Conservation (phyloP, 2,329 filamentous ascomycete genomes). For the Sarocladiaceae sp. region DNA sequence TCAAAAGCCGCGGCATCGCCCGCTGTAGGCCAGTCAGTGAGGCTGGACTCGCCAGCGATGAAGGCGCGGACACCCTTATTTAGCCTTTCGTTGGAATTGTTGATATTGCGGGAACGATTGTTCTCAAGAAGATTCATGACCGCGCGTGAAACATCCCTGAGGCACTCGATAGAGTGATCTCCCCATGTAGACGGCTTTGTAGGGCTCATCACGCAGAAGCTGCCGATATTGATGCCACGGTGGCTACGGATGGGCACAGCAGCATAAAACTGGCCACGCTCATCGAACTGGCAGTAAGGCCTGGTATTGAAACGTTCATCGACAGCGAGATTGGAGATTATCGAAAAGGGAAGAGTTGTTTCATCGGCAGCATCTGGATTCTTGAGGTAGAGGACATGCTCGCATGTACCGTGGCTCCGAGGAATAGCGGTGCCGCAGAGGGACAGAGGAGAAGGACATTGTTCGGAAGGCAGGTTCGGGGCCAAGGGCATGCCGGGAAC, state of each 20-base stretch:
- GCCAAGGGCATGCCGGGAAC: conserved; percentile 29
- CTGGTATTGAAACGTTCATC: conserved; percentile 24
- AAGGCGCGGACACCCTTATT: conserved; percentile 29
- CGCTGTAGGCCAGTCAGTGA: conserved; percentile 14
- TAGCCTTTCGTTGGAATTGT: conserved; percentile 29
- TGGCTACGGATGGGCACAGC: conserved; percentile 34
- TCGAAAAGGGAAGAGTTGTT: not conserved
- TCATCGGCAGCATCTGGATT: not conserved
- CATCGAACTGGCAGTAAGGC: conserved; percentile 6
- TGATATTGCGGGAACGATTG: conserved; percentile 19
- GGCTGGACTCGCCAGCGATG: conserved; percentile 26
- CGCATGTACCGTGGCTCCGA: conserved; percentile 15
- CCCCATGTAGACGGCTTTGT: conserved; percentile 17
- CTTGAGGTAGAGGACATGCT: conserved; percentile 10
- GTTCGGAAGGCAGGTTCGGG: conserved; percentile 9
- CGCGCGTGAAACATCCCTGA: conserved; percentile 22
- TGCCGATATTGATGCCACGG: conserved; percentile 35
- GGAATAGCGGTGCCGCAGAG: conserved; percentile 18
- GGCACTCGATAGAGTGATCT: conserved; percentile 18
- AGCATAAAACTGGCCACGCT: conserved; percentile 27
- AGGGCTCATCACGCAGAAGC: conserved; percentile 26
- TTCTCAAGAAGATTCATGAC: conserved; percentile 31
- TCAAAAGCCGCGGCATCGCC: not conserved
- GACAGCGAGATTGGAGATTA: conserved; percentile 24
- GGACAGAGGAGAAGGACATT: not conserved